Percentiles rank a stretch among this genome's conserved stretches.
These are phyloP conservation scores for Cystobasidium onofrii DNA, from an alignment of 768 basidiomycete genomes.

Conservation along the genomic window DNA sequence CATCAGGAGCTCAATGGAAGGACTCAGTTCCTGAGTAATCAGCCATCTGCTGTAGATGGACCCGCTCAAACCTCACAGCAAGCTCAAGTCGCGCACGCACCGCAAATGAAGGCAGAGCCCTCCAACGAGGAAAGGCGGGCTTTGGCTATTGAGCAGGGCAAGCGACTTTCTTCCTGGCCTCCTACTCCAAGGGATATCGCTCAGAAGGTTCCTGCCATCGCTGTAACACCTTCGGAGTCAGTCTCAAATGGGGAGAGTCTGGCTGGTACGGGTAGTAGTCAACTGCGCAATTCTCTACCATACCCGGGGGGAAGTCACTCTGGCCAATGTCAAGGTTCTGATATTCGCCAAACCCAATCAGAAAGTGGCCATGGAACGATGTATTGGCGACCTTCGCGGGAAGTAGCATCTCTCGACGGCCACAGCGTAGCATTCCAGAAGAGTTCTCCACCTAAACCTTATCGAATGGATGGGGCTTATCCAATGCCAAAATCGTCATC, in stretches of 20 bases:
- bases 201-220: neutral
- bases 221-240: neutral
- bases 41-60: neutral
- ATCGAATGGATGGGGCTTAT: slow-evolving; percentile 1
- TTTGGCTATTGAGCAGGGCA: neutral
- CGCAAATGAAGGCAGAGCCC: neutral
- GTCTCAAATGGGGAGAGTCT: neutral
- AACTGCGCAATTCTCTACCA: neutral
- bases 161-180: neutral
- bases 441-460: neutral
- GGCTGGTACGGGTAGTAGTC: neutral
- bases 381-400: neutral
- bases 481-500: neutral
- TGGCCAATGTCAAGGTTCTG: neutral
- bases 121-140: neutral
- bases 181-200: neutral
- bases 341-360: neutral
- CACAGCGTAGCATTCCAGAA: neutral
- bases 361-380: neutral
- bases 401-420: neutral
- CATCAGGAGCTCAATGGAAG: too few relatives aligned
- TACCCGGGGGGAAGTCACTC: neutral
- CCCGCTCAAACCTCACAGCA: neutral
- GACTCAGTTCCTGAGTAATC: too few relatives aligned
- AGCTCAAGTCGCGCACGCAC: neutral